Evolutionary conservation across 1,139 yeast genomes (phyloP), one percentile per base, ranked within the genome.

Genomic region (Suhomyces panamericanus): DNA sequence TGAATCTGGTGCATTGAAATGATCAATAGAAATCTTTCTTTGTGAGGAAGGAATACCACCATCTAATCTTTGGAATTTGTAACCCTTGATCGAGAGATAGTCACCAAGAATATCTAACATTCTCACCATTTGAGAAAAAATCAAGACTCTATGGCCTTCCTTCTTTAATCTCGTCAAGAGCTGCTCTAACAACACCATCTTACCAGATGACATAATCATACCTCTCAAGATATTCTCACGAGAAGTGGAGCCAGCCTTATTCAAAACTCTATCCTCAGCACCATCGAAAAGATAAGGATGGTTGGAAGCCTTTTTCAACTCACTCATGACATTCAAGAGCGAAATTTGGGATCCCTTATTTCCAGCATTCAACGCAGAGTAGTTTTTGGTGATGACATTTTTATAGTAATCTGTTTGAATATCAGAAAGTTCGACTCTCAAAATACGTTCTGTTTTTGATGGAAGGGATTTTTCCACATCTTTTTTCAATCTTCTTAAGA

Each of bases 381-480:
- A 93, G 66, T 95, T 93, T 56, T 87, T 86, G 16, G 98, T 88
- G 50, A 93, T 78, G 53, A 95, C 90, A 65, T 93, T 95, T 57
- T 90, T 87, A 69, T 95, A 93, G 64, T 93, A 95, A 48, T 89
- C 93, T 0, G 98, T 93, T 67, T 93, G 99, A 60, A 89, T 75
- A 60, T 95, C 99, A 0, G 97, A 88, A 53, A 93, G 73, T 64
- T 93, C 99, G 12, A 95, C 99, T 59, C 99, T 81, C 54, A 95
- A 73, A 51, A 95, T 95, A 55, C 98, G 80, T 68, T 93, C 99
- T 0, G 97, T 85, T 63, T 93, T 93, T 1, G 96, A 86, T 1
- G 99, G 99, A 52, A 93, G 73, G 0, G 97, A 89, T 62, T 91
- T 93, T 62, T 95, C 99, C 11, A 95, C 99, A 69, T 93, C 99